Conservation (phyloP, 352 stramenopile species). For the Phytophthora melonis region DNA sequence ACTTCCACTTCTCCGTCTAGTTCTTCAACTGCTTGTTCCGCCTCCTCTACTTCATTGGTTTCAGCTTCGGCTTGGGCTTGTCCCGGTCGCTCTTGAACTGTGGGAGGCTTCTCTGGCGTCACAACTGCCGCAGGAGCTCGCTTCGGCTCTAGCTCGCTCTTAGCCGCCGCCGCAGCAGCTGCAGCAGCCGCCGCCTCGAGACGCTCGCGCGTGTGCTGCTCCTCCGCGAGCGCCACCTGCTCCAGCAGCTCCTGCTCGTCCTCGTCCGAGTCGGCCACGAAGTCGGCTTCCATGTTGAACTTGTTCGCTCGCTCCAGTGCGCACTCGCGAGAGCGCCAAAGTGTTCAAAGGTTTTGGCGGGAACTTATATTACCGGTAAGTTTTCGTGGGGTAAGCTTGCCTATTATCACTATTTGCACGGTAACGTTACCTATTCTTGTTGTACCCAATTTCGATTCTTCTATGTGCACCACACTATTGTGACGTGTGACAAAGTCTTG, state of each 20-base stretch:
- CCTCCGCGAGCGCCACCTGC: slow-evolving; percentile 11
- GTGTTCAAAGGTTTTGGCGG: not conserved
- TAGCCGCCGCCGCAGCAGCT: too few relatives aligned
- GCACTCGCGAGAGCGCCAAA: not conserved
- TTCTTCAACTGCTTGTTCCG: slow-evolving; percentile 6
- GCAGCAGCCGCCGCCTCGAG: not conserved
- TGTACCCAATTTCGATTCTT: too few relatives aligned
- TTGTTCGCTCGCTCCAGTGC: not conserved
- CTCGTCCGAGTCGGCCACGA: slow-evolving; percentile 65
- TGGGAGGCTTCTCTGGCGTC: not conserved
- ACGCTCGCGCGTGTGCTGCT: slow-evolving; percentile 10
- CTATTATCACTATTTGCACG: too few relatives aligned
- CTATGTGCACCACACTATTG: too few relatives aligned
- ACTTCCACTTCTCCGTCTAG: not conserved
- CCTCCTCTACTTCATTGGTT: slow-evolving; percentile 2
- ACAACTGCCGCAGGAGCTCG: not conserved
- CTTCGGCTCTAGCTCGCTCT: not conserved
- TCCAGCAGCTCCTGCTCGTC: slow-evolving; percentile 43
- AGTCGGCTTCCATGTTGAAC: slow-evolving; percentile 52
- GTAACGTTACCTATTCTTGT: too few relatives aligned
- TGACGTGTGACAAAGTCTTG: too few relatives aligned
- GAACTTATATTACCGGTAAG: too few relatives aligned
- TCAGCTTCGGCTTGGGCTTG: not conserved
- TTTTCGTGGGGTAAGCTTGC: too few relatives aligned
- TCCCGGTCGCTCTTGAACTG: not conserved